phyloP scores from a whole-genome alignment of 2,329 filamentous ascomycete genomes.

The Didymella exigua region DNA sequence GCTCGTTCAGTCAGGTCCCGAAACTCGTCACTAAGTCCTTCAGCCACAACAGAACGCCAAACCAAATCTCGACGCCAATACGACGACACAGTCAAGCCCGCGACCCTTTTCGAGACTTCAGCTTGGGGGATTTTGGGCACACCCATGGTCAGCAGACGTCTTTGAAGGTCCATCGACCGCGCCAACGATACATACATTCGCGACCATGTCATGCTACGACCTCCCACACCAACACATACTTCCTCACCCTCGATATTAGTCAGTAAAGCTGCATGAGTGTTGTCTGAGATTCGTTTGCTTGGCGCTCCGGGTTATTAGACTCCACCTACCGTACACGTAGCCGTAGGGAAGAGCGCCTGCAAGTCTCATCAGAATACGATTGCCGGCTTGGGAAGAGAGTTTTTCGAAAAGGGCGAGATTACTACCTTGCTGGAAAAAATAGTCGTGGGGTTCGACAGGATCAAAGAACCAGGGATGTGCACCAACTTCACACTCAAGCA shows the following conservation, averaged over 20 bases:
- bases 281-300: background rate
- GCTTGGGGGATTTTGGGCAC: background rate
- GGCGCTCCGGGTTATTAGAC: slow-evolving; percentile 9
- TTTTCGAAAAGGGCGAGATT: background rate
- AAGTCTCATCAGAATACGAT: background rate
- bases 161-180: background rate
- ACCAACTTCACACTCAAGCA: slow-evolving; percentile 31
- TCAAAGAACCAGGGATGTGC: slow-evolving; percentile 20
- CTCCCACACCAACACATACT: background rate
- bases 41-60: background rate
- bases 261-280: background rate
- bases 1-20: background rate
- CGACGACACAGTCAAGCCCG: background rate
- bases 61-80: background rate
- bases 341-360: slow-evolving; percentile 5
- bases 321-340: slow-evolving; percentile 1
- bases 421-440: background rate
- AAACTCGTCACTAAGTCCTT: background rate
- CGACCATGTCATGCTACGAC: background rate
- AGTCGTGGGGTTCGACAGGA: background rate
- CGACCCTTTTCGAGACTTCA: background rate
- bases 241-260: background rate
- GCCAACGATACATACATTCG: background rate
- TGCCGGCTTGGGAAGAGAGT: background rate
- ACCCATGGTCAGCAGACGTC: background rate